Base-by-base conservation (phyloP, 345 rosid species). In the Bruguiera gymnorhiza region DNA sequence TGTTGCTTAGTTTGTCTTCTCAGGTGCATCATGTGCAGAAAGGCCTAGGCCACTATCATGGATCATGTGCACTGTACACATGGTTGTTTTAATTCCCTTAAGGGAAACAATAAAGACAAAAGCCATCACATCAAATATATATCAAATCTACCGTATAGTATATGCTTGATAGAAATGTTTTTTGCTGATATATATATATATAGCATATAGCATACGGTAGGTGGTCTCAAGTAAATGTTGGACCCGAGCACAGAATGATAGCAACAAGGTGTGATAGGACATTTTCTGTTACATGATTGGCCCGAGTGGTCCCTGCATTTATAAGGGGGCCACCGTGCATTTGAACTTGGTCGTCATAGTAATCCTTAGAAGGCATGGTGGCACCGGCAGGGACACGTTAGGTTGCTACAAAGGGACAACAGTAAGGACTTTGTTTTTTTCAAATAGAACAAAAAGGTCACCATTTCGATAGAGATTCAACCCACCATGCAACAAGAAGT, bases 21-120 rank as follows among this genome's bases (percentile, higher is more conserved):
- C 74, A 68, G 67, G 75, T 75, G 79, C 46, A 53, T 31, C 81
- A 67, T 68, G 78, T 73, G 83, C 70, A 13, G 63, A 62, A n/a
- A 61, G 62, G 62, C 53, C 51, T 26, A 54, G 31, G 63, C 48
- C 46, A 24, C 32, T n/a, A 62, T 26, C 53, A 71, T 16, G 15
- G 43, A 54, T 23, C 59, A 48, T 70, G 36, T 29, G 26, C 65
- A 58, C 65, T 24, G 51, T 26, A n/a, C 24, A 19, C 11, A 58
- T 51, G 19, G 20, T 48, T 63, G 63, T 65, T 59, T 32, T 56
- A 36, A 23, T 57, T 18, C 16, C 5, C 51, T 11, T n/a, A 60
- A 16, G 30, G 15, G 24, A 53, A 37, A 48, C 16, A 43, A 43
- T 43, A 43, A 3, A 43, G 16, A 43, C 50, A 43, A 43, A 43